Evolutionary conservation across 257 asterid species (phyloP).

Genomic region (Plantago major): DNA sequence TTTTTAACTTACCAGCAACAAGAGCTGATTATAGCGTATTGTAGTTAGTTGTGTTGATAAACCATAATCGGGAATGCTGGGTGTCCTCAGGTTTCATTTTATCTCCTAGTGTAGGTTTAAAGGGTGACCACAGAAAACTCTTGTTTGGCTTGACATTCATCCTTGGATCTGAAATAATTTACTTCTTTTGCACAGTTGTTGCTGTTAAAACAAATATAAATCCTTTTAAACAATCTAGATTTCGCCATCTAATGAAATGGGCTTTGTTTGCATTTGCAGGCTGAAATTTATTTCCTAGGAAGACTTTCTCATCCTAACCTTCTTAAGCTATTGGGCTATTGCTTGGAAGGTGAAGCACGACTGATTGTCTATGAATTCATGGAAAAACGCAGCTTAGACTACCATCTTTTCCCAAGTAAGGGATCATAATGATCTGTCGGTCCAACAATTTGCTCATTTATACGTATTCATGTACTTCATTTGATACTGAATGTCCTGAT

Average conservation of each 20-base stretch:
- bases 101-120: too few species aligned
- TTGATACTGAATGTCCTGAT: conserved; percentile 4
- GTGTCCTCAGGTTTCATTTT: too few species aligned
- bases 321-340: conserved; percentile 40
- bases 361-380: conserved; percentile 37
- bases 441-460: background rate
- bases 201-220: too few species aligned
- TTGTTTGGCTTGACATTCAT: too few species aligned
- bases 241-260: background rate
- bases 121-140: too few species aligned
- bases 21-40: too few species aligned
- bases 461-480: background rate
- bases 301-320: conserved; percentile 42
- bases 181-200: too few species aligned
- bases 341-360: conserved; percentile 23
- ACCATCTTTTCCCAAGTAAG: conserved; percentile 36
- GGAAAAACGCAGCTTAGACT: conserved; percentile 32
- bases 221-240: background rate
- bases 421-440: background rate
- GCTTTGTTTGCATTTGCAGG: conserved; percentile 17
- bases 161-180: too few species aligned
- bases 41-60: too few species aligned
- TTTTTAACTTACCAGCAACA: too few species aligned
- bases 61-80: too few species aligned
- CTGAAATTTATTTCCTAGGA: conserved; percentile 41